Conservation (phyloP, 2,329 filamentous ascomycete genomes). For the Cytospora piceicola region DNA sequence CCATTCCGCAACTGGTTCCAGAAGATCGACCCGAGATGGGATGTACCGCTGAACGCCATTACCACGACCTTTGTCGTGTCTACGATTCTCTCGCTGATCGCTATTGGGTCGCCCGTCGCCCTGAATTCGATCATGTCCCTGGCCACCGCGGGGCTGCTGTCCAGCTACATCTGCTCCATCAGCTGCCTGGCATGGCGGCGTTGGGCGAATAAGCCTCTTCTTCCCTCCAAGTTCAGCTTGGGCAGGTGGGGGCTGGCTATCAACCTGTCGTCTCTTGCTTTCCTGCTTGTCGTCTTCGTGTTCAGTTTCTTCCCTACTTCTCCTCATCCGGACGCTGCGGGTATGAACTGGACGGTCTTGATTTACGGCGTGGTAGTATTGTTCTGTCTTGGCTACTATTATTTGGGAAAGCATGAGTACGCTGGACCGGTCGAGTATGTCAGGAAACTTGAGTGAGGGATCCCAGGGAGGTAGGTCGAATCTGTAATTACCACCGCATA, state of each 20-base stretch:
- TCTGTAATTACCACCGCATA: background rate
- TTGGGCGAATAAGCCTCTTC: constrained; percentile 36
- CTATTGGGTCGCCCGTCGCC: constrained; percentile 20
- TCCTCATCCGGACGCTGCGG: constrained; percentile 6
- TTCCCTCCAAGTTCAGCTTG: constrained; percentile 25
- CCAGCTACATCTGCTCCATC: constrained; percentile 30
- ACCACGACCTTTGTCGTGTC: constrained; percentile 18
- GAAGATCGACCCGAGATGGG: constrained; percentile 30
- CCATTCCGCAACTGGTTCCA: constrained; percentile 39
- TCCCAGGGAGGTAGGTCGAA: background rate
- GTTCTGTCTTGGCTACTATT: constrained; percentile 22
- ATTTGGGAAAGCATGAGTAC: constrained; percentile 4
- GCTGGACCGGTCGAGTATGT: constrained; percentile 13
- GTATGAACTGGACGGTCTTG: constrained; percentile 31
- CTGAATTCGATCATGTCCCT: constrained; percentile 31
- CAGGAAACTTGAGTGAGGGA: constrained; percentile 2
- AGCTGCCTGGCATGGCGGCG: constrained; percentile 39
- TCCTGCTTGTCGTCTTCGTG: constrained; percentile 23
- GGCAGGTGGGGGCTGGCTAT: constrained; percentile 23
- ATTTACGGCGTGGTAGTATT: constrained; percentile 25
- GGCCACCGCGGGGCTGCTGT: constrained; percentile 24
- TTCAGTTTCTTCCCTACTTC: constrained; percentile 28
- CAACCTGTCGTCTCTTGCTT: constrained; percentile 26
- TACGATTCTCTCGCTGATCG: constrained; percentile 20
- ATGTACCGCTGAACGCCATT: constrained; percentile 31